Conservation (phyloP, 495 filamentous ascomycete genomes). For the Evernia prunastri region DNA sequence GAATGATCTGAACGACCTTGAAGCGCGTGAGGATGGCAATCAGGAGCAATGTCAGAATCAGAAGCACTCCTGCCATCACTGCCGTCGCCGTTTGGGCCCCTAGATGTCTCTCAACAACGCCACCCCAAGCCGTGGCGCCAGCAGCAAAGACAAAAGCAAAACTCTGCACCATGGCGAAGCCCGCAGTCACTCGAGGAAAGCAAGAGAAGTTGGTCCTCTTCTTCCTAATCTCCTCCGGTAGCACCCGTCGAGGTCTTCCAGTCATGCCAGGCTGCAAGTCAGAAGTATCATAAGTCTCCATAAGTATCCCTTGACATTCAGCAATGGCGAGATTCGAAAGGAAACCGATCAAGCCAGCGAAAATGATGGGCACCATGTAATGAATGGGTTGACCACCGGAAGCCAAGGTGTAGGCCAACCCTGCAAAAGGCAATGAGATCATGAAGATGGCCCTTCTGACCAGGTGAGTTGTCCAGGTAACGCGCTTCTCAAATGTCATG, state of each 20-base stretch:
- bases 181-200: conserved; percentile 64
- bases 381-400: conserved; percentile 52
- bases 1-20: conserved; percentile 60
- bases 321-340: conserved; percentile 65
- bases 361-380: conserved; percentile 55
- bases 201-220: conserved; percentile 61
- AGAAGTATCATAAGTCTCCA: conserved; percentile 74
- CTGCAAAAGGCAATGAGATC: conserved; percentile 56
- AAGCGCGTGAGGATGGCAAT: conserved; percentile 53
- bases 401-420: conserved; percentile 56
- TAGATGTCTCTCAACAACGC: conserved; percentile 50
- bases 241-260: conserved; percentile 43
- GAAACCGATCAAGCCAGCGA: conserved; percentile 61
- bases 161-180: conserved; percentile 61
- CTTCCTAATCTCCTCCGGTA: conserved; percentile 40
- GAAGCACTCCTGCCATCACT: conserved; percentile 54
- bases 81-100: conserved; percentile 61
- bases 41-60: conserved; percentile 56
- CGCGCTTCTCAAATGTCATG: conserved; percentile 51
- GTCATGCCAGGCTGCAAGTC: conserved; percentile 62
- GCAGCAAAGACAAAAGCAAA: conserved; percentile 60
- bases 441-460: conserved; percentile 60
- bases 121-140: conserved; percentile 55
- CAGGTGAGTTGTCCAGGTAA: conserved; percentile 62
- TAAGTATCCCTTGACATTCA: conserved; percentile 69